Conservation (phyloP, 805 yeast species). For the Spathaspora boniae region DNA sequence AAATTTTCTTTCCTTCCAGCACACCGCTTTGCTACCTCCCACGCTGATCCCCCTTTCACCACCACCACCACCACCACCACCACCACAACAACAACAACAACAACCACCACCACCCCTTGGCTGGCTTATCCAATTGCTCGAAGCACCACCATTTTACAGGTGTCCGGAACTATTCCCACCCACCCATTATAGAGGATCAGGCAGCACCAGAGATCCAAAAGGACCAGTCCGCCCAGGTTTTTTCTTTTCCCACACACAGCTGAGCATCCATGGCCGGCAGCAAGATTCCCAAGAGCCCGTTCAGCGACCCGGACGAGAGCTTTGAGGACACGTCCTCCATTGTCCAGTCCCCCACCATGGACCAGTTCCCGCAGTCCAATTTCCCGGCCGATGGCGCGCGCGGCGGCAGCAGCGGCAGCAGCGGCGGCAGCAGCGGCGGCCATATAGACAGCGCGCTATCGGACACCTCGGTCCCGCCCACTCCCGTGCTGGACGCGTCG, state of each 20-base stretch:
- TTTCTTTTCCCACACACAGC: neutral
- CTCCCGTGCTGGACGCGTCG: slow-evolving; percentile 7
- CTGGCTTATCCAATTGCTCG: too few relatives aligned
- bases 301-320: slow-evolving; percentile 9
- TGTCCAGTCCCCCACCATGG: slow-evolving; percentile 6
- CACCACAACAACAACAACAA: too few relatives aligned
- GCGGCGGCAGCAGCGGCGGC: slow-evolving; percentile 7
- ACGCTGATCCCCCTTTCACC: too few relatives aligned
- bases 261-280: neutral
- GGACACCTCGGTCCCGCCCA: slow-evolving; percentile 16
- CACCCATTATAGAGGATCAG: too few relatives aligned
- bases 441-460: slow-evolving; percentile 18
- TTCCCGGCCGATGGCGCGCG: slow-evolving; percentile 2
- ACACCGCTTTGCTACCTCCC: too few relatives aligned
- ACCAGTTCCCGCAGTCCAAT: slow-evolving; percentile 1
- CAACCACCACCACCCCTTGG: too few relatives aligned
- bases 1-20: too few relatives aligned
- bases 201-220: too few relatives aligned
- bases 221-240: neutral
- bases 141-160: too few relatives aligned
- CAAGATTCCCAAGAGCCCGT: slow-evolving; percentile 11
- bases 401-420: neutral
- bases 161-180: too few relatives aligned
- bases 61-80: too few relatives aligned
- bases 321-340: slow-evolving; percentile 8